A percentile compares a stretch with the other conserved stretches of the same genome.
Conservation (phyloP, 73 alveolate genomes). For the Breviolum minutum region DNA sequence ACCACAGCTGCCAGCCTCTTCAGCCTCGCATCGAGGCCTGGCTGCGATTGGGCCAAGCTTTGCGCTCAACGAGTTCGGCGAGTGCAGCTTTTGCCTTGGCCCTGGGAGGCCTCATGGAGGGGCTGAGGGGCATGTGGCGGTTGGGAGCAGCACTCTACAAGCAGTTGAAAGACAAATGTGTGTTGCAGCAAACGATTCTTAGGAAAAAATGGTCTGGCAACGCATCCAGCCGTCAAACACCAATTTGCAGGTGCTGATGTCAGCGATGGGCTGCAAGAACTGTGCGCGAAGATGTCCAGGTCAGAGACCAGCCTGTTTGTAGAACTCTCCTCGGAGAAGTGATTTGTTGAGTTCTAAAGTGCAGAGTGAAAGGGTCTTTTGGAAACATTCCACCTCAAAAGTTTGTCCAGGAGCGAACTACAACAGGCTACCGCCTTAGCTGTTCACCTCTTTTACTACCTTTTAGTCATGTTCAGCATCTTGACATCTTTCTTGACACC, state of each 20-base stretch:
- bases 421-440: background rate
- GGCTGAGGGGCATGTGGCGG: background rate
- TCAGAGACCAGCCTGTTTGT: background rate
- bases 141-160: background rate
- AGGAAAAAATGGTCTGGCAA: no score
- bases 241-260: background rate
- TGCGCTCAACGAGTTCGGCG: background rate
- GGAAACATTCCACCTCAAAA: background rate
- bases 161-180: background rate
- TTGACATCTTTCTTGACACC: no score
- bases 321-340: background rate
- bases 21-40: conserved; percentile 12
- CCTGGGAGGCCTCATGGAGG: background rate
- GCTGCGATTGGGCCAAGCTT: conserved; percentile 39
- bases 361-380: background rate
- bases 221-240: background rate
- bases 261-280: background rate
- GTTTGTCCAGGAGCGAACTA: background rate
- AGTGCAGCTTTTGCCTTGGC: conserved; percentile 16
- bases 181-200: no score
- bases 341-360: background rate
- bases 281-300: conserved; percentile 24
- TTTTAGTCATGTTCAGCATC: no score
- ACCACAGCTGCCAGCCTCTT: no score
- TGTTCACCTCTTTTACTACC: no score